Base-by-base conservation (phyloP, 2,329 filamentous ascomycete genomes). In the Davidsoniella eucalypti region DNA sequence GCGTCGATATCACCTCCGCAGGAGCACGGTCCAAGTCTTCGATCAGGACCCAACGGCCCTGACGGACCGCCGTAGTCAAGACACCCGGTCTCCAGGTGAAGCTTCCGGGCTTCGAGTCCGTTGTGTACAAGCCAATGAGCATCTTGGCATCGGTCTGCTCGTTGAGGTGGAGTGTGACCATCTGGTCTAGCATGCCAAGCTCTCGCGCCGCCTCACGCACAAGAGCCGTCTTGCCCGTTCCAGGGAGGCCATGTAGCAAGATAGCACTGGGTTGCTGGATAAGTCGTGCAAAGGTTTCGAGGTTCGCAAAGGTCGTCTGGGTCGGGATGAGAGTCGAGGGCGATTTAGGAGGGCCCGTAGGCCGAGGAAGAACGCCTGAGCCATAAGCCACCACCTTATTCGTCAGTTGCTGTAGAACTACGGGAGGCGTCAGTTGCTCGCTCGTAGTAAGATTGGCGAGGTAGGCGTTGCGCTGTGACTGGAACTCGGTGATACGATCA, bases 111-210 rank as follows among this genome's bases (percentile, higher is more conserved):
- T 82, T 84, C 14, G 83, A 78, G 52, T 87, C 88, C 18, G 87
- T 92, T 1, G 90, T 85, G 65, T 99, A 96, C 61, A 96, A 78
- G 3, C 92, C 92, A 55, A 98, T 78, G 39, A 99, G 76, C 68
- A 94, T 84, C 64, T 98, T 99, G 0, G 90, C 88, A 65, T 99
- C 92, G 2, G 88, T 96, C 64, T 99, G 93, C 64, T 96, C 92
- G 61, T 98, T 98, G 33, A 99, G 70, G 64, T 98, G 90, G 26
- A 99, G 71, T 3, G 90, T 96, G 48, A 98, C 83, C 79, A 98
- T 87, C 53, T 76, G 78, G 5, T 80, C 75, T 18, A 84, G 76
- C 65, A 86, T 86, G 54, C 84, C 84, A 50, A 96, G 75, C 57
- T 82, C 76, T 58, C 76, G 77, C 21, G 90, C 88, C 54, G 90